A percentile compares a stretch with the other conserved stretches of the same genome.
Evolutionary conservation across 805 yeast species (phyloP).

Genomic region (Ogataea nakhonphanomensis): DNA sequence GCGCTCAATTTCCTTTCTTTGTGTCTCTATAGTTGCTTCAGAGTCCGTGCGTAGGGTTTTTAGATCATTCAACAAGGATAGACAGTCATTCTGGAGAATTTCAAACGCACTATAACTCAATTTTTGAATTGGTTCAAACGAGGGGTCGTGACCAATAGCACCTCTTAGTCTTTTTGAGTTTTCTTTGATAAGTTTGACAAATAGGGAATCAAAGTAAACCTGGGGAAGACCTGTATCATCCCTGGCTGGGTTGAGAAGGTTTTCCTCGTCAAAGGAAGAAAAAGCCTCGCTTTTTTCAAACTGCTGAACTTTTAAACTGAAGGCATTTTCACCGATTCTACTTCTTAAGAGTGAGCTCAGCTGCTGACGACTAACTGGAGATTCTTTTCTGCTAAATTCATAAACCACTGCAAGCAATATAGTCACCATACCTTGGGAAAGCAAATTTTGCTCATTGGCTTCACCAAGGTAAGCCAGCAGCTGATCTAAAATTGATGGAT

Average conservation of each 20-base stretch:
- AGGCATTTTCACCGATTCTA: slow-evolving; percentile 78
- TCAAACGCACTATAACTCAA: slow-evolving; percentile 62
- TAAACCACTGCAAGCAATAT: slow-evolving; percentile 72
- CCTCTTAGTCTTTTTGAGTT: slow-evolving; percentile 63
- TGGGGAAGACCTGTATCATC: slow-evolving; percentile 88
- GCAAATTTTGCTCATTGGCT: slow-evolving; percentile 34
- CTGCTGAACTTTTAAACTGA: slow-evolving; percentile 66
- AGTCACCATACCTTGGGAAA: slow-evolving; percentile 66
- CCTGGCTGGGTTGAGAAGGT: slow-evolving; percentile 46
- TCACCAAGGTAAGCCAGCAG: slow-evolving; percentile 63
- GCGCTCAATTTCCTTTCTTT: slow-evolving; percentile 22
- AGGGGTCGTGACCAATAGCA: slow-evolving; percentile 73
- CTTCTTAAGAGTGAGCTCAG: slow-evolving; percentile 60
- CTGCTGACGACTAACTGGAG: slow-evolving; percentile 61
- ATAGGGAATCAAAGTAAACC: slow-evolving; percentile 65
- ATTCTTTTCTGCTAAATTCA: slow-evolving; percentile 63
- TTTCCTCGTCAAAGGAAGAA: slow-evolving; percentile 51
- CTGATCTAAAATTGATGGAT: slow-evolving; percentile 61
- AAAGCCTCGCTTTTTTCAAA: slow-evolving; percentile 60
- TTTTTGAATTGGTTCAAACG: slow-evolving; percentile 62
- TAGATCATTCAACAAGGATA: slow-evolving; percentile 16
- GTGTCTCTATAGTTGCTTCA: slow-evolving; percentile 14
- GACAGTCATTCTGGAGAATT: slow-evolving; percentile 38
- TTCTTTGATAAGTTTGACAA: slow-evolving; percentile 65
- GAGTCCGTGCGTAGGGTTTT: slow-evolving; percentile 20